Base-by-base conservation (phyloP, 352 stramenopile species). In the Phytopythium kandeliae region DNA sequence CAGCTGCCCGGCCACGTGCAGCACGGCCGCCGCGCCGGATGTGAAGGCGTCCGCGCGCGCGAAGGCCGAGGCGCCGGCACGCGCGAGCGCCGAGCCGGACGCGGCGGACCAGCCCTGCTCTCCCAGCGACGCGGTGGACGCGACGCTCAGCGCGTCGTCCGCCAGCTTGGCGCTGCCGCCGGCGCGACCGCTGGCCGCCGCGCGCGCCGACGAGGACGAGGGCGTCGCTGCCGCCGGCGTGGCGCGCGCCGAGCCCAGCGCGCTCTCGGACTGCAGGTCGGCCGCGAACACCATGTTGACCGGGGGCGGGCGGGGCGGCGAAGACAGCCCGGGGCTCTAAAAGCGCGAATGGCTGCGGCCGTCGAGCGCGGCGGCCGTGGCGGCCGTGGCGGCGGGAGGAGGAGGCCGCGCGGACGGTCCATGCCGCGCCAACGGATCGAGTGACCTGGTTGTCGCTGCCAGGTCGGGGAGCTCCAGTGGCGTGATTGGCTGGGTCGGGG, bases 1-100 rank as follows among this genome's bases (percentile, higher is more conserved):
- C 47, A 77, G 54, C 58, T 86, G 67, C 47, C 64, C 62, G 25
- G 78, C 78, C 7, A 89, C 78, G 22, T 67, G 62, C 11, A 85
- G 65, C 46, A 88, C 74, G 36, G 74, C 77, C 31, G 74, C 60
- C 6, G 64, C 60, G 31, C 74, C 77, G 1, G 77, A 86, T n/a
- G 64, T 74, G 55, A 88, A 88, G 30, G 31, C 44, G 54, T 85
- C 71, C 5, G 48, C 13, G 51, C 69, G 74, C 36, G 63, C 26
- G 55, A 84, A 71, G 28, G 67, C 43, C 51, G 59, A 60, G 45
- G 72, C 61, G 47, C 59, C 60, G 48, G 56, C 55, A 47, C 41
- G 55, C 44, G 60, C 71, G 42, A 80, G 62, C 26, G 60, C 59
- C 28, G n/a, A n/a, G n/a, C n/a, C n/a, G 22, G 43, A 46, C 37